These are phyloP conservation scores for Lagenaria siceraria DNA, from an alignment of 306 rosid genomes.

Conservation along the genomic window DNA sequence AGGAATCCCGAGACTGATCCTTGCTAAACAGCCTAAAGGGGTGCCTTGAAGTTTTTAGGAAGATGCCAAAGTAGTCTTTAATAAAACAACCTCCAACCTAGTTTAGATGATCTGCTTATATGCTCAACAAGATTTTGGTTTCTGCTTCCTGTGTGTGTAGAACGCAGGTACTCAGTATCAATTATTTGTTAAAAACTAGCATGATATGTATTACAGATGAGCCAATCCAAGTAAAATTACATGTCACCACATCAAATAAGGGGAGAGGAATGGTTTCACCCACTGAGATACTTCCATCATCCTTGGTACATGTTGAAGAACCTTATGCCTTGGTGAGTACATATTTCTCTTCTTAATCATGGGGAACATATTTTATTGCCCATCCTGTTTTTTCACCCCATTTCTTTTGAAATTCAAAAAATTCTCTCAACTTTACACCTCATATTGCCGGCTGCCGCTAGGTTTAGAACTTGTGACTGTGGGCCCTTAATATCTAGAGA, in stretches of 20 bases:
- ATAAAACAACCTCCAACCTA: background rate
- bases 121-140: constrained; percentile 25
- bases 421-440: background rate
- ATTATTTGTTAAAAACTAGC: constrained; percentile 13
- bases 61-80: background rate
- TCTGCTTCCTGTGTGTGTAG: background rate
- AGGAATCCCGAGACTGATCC: background rate
- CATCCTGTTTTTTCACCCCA: background rate
- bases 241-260: constrained; percentile 39
- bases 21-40: background rate
- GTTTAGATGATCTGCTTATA: background rate
- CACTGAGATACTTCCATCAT: constrained; percentile 42
- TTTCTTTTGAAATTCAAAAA: background rate
- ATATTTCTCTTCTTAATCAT: background rate
- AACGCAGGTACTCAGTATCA: constrained; percentile 24
- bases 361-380: background rate
- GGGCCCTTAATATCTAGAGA: background rate
- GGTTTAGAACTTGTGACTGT: background rate
- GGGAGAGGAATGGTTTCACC: constrained; percentile 59
- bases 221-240: constrained; percentile 30
- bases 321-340: constrained; percentile 62
- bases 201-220: constrained; percentile 47
- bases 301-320: constrained; percentile 66
- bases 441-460: background rate
- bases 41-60: background rate